Evolutionary conservation across 768 basidiomycete genomes (phyloP), one percentile per base, ranked within the genome.

Genomic region (Lanmaoa rubissima): DNA sequence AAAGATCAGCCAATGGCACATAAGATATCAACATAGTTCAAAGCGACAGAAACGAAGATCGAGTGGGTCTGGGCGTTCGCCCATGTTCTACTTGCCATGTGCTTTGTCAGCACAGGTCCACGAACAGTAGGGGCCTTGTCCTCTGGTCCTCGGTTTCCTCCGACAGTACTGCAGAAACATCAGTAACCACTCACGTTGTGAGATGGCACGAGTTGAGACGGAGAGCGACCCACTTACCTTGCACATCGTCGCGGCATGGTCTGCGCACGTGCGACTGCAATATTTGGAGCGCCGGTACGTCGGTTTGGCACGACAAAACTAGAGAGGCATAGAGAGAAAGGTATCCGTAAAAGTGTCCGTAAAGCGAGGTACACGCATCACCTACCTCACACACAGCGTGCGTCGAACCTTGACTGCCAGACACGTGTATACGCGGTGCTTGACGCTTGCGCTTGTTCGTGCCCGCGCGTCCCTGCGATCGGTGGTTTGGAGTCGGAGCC

Each of bases 261-360:
- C 70, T 17, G 82, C 84, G 65, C 85, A 87, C 46, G 75, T 78
- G 71, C 82, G 84, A 58, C 85, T 81, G 61, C 86, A 87, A 59
- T 78, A 87, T 26, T 79, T 78, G 61, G 81, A 81, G 51, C 76
- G 77, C 58, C 75, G 78, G 59, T 77, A 77, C 60, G 83, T 81
- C 0, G 83, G 82, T 59, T 81, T 84, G 65, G 78, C 76, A 60
- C 79, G 79, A 63, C 86, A 87, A 53, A 65, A 65, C 74, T 75
- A 36, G 57, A 79, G 81, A 44, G 40, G 51, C 32, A n/a, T 28
- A 26, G 2, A 40, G 1, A 7, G 21, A 51, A 2, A 31, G 10
- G 21, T 55, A 28, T 53, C 48, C 10, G 1, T 4, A 11, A 26
- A 14, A 21, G 31, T 9, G 24, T 41, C 19, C 16, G 14, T 42